These are phyloP conservation scores for Mycena chlorophos DNA, from an alignment of 768 basidiomycete species.

Conservation along the genomic window DNA sequence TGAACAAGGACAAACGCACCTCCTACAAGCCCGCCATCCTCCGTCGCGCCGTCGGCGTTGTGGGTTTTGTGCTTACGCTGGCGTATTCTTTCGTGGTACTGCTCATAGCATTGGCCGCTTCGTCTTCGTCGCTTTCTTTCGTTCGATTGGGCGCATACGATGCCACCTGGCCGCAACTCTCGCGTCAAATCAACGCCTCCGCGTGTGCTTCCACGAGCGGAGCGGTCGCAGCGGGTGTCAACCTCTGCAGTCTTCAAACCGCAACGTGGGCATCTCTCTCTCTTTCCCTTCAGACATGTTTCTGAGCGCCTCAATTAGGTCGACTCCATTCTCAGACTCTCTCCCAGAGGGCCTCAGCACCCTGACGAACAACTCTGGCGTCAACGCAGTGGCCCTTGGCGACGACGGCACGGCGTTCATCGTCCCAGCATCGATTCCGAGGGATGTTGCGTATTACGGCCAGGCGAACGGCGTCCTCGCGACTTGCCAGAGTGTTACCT, in stretches of 20 bases:
- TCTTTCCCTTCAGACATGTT: background rate
- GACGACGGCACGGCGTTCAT: constrained; percentile 16
- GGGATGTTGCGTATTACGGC: constrained; percentile 8
- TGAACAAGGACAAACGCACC: constrained; percentile 3
- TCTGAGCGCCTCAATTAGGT: background rate
- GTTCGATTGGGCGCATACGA: constrained; percentile 4
- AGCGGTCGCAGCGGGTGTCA: constrained; percentile 2
- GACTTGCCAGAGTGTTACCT: constrained; percentile 16
- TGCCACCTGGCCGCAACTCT: constrained; percentile 14
- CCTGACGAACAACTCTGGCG: constrained; percentile 16
- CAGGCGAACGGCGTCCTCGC: constrained; percentile 10
- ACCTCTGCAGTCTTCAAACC: constrained; percentile 14
- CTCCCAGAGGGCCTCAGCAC: constrained; percentile 15
- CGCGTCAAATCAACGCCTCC: constrained; percentile 17
- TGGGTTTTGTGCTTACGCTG: constrained; percentile 6
- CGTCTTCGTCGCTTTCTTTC: constrained; percentile 7
- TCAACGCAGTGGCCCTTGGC: constrained; percentile 14
- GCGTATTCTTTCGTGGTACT: constrained; percentile 6
- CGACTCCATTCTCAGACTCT: constrained; percentile 1
- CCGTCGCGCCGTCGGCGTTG: constrained; percentile 7
- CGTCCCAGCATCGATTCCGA: constrained; percentile 14
- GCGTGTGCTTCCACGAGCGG: constrained; percentile 15
- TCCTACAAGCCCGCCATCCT: constrained; percentile 10
- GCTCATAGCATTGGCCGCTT: constrained; percentile 1
- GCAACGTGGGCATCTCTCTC: constrained; percentile 1